Conservation (phyloP, 2,329 filamentous ascomycete genomes). For the Hypoxylon sp. region DNA sequence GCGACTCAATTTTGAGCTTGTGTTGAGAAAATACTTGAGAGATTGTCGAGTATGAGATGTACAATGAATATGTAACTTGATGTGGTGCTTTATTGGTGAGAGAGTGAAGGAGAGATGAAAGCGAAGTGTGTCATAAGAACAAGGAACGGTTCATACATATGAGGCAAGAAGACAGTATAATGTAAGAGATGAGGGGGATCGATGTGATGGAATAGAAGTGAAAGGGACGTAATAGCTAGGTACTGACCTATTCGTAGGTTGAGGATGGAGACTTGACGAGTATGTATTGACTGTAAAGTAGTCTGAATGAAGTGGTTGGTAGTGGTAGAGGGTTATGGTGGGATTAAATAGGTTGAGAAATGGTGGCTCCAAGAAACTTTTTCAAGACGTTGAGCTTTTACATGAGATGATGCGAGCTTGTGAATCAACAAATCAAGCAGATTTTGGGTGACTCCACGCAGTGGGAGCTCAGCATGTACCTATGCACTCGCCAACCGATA, state of each 20-base stretch:
- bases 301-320: not conserved
- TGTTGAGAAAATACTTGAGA: too few relatives aligned
- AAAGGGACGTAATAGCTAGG: not conserved
- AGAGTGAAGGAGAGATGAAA: not conserved
- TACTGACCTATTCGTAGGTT: not conserved
- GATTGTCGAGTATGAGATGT: too few relatives aligned
- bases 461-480: too few relatives aligned
- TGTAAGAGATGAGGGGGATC: not conserved
- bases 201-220: not conserved
- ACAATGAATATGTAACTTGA: too few relatives aligned
- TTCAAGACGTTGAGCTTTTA: not conserved
- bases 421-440: too few relatives aligned
- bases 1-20: too few relatives aligned
- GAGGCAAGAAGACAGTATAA: not conserved
- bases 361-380: not conserved
- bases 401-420: not conserved
- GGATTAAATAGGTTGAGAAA: not conserved
- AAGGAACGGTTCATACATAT: not conserved
- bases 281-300: not conserved
- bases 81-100: not conserved
- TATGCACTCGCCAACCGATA: too few relatives aligned
- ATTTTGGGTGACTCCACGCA: too few relatives aligned
- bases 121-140: not conserved
- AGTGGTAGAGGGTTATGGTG: not conserved
- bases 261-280: not conserved